Percentiles rank a stretch among this genome's conserved stretches.
Evolutionary conservation across 169 alveolate species (phyloP).

Genomic region (Eimeria brunetti): DNA sequence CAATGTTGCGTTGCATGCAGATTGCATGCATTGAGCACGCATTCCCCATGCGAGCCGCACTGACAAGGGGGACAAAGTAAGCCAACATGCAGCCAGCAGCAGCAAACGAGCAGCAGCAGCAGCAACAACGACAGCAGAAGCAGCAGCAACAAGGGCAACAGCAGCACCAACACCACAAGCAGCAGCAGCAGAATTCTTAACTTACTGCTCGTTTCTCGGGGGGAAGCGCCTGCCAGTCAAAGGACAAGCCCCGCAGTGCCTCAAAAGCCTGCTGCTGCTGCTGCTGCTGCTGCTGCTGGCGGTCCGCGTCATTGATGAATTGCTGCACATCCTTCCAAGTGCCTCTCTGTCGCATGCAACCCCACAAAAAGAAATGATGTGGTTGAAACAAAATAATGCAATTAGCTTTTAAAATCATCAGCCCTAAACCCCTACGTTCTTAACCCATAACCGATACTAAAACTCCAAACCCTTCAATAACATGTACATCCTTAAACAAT

Average conservation of each 20-base stretch:
- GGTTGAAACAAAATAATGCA: no score
- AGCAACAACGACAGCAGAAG: conserved; percentile 8
- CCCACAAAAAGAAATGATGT: not conserved
- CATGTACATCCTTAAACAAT: no score
- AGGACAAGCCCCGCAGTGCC: not conserved
- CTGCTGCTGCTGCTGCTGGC: conserved; percentile 20
- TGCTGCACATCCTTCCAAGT: conserved; percentile 11
- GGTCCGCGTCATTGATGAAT: not conserved
- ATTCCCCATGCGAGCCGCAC: no score
- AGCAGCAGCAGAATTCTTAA: not conserved
- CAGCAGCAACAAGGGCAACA: not conserved
- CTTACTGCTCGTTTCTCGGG: not conserved
- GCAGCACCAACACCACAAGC: no score
- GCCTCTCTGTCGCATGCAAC: conserved; percentile 1
- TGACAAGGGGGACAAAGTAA: no score
- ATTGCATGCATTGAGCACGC: no score
- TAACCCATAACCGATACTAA: no score
- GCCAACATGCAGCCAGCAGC: not conserved
- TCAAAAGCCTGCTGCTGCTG: not conserved
- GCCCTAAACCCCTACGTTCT: no score
- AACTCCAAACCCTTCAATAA: no score
- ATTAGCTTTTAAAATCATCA: no score
- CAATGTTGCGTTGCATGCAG: no score
- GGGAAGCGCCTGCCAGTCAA: not conserved
- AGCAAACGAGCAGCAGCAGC: not conserved